Percentiles rank a stretch among this genome's conserved stretches.
These are phyloP conservation scores for Aegilops umbellulata DNA, from an alignment of 176 grass and related monocot genomes.

Conservation along the genomic window DNA sequence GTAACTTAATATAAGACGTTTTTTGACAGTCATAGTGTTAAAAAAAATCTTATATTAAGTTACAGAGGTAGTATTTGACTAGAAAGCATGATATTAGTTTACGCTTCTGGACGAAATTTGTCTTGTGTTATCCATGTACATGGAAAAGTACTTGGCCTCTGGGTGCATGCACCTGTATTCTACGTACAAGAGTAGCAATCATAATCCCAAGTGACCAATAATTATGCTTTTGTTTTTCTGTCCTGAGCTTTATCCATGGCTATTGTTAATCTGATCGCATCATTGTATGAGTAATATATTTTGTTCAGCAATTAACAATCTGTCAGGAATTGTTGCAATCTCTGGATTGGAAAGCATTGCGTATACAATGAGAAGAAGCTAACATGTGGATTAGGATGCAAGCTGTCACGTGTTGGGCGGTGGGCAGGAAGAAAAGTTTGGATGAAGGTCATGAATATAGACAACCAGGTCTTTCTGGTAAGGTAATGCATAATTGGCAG, in stretches of 20 bases:
- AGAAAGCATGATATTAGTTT: neutral
- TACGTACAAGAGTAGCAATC: neutral
- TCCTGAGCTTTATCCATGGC: neutral
- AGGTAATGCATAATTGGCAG: constrained; percentile 11
- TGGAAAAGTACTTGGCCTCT: neutral
- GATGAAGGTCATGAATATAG: neutral
- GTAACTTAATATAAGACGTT: no score
- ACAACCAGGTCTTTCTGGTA: neutral
- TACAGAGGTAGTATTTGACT: neutral
- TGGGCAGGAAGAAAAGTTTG: neutral
- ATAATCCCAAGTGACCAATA: neutral
- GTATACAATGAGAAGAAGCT: neutral
- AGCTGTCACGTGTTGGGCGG: neutral
- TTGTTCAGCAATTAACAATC: neutral
- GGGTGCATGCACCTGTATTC: neutral
- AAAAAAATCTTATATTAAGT: no score
- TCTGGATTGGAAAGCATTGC: constrained; percentile 11
- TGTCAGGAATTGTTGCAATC: constrained; percentile 10
- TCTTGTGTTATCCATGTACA: constrained; percentile 3
- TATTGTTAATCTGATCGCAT: neutral
- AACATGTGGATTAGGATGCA: constrained; percentile 10
- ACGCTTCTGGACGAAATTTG: constrained; percentile 4
- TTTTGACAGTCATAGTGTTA: no score
- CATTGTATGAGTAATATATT: neutral
- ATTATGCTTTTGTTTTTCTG: neutral